Base-by-base conservation (phyloP, 148 eudicot species). In the Rhododendron molle region DNA sequence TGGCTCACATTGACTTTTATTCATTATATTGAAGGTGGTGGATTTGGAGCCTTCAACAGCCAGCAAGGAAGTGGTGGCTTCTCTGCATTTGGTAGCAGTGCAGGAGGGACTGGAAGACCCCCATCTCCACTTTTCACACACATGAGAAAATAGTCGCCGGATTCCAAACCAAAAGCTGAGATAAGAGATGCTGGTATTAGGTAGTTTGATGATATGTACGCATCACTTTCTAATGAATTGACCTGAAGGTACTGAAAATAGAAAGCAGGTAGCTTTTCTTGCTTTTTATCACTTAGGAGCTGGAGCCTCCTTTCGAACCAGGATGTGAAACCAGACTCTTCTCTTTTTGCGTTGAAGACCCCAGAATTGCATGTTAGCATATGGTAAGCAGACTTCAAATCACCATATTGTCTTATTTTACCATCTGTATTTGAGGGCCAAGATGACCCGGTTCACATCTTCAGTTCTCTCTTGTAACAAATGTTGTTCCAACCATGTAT, bases 11-110 rank as follows among this genome's bases (percentile, higher is more conserved):
- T 36, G 54, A 30, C 40, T 21, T 69, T 47, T 58, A 36, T 84
- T 28, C 3, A n/a, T 54, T 44, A 78, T 73, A 85, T 16, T 86
- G 81, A 77, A 92, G 99, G 92, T 85, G 92, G 97, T 84, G 98
- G 98, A 69, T 97, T 95, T 87, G 98, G 98, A 77, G 94, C 85
- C 85, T 97, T 95, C 82, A 86, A 89, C 90, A 90, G 84, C 78
- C 97, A 90, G 88, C 88, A 88, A 86, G 92, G 91, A 67, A 85
- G 88, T 82, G 91, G 92, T 38, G 95, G 97, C 47, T 92, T 95
- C 87, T 86, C 94, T 82, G 86, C 89, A 0, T 92, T 93, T 72
- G 92, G 94, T 76, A 71, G 93, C 83, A 88, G 89, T 79, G 83
- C 82, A 20, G 90, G 92, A 84, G 93, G 91, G 72, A 56, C 86